Base-by-base conservation (phyloP, 331 rosid species). In the Rosa hybrid region DNA sequence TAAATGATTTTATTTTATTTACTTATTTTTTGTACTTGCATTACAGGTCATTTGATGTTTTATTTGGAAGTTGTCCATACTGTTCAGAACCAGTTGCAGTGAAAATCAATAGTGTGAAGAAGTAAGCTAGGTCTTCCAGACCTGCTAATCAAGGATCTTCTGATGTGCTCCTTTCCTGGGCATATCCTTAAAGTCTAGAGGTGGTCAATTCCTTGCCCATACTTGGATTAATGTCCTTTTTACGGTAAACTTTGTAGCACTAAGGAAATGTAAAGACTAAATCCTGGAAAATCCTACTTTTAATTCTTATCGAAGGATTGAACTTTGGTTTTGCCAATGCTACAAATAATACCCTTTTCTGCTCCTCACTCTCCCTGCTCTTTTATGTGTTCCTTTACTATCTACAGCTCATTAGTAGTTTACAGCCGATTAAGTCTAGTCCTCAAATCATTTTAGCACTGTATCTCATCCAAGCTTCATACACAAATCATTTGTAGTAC, bases 31-130 rank as follows among this genome's bases (percentile, higher is more conserved):
- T 27, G 27, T 27, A 57, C 62, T 73, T 81, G 81, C 81, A 74
- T 67, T 64, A 12, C 86, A 86, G 86, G 82, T 82, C 82, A 82
- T 86, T 82, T 68, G 65, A 86, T 67, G 82, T 86, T 51, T 63
- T 82, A 12, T 86, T 82, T 50, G 86, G 86, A 70, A 86, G 81
- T 49, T 86, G 88, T 59, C 80, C 86, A 34, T 85, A 85, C 69
- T 82, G 88, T 80, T 85, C 86, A n/a, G 86, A 85, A 67, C 81
- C 88, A 48, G 75, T 85, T 54, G 86, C 80, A 2, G 88, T 82
- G 78, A 85, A 82, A 77, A 79, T 78, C 68, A 76, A 64, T 42
- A 64, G 56, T 65, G 34, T 68, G 23, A 79, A 76, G 78, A 74
- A 49, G 53, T 77, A 67, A 77, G 12, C 60, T 14, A 21, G 39